These are phyloP conservation scores for Pyricularia grisea DNA, from an alignment of 2,329 filamentous ascomycete species.

Conservation along the genomic window DNA sequence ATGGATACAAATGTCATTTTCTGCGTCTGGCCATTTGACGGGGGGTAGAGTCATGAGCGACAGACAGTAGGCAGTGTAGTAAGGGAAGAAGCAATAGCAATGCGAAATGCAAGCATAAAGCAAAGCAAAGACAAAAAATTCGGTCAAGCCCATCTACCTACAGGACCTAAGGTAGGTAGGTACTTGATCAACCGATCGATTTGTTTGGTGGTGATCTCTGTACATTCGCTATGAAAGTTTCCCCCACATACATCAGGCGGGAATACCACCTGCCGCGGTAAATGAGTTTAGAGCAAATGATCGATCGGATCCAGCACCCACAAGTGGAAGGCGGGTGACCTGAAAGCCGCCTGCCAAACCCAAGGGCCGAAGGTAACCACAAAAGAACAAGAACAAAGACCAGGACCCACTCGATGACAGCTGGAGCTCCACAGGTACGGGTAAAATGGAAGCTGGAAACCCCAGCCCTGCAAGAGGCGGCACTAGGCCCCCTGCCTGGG, in stretches of 20 bases:
- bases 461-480: not conserved
- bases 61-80: not conserved
- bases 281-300: not conserved
- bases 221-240: not conserved
- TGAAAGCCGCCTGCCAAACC: not conserved
- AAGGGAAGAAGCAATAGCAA: too few species aligned
- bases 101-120: not conserved
- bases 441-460: not conserved
- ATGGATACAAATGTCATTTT: not conserved
- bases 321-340: not conserved
- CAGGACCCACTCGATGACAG: not conserved
- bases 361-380: not conserved
- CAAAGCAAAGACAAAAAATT: not conserved
- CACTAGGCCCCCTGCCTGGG: not conserved
- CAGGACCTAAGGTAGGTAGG: not conserved
- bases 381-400: not conserved
- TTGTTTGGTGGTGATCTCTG: not conserved
- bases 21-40: not conserved
- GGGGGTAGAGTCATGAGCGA: not conserved
- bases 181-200: not conserved
- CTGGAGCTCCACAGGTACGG: not conserved
- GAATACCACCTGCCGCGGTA: not conserved
- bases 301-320: not conserved
- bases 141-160: not conserved
- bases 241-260: not conserved